phyloP scores from a whole-genome alignment of 352 stramenopile genomes.

The Phytophthora nicotianae region DNA sequence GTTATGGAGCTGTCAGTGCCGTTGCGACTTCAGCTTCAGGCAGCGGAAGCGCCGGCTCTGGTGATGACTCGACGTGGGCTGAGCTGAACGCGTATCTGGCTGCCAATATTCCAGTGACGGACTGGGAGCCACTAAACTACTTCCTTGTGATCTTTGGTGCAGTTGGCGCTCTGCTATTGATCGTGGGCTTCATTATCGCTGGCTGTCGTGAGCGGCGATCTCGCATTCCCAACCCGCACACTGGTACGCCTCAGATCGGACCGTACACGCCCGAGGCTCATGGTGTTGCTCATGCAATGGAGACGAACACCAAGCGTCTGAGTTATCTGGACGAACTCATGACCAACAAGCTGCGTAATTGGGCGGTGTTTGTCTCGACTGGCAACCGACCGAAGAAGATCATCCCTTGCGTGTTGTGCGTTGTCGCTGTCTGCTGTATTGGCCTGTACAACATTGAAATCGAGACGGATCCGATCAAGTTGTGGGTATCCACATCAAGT shows the following conservation, averaged over 20 bases:
- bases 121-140: conserved; percentile 55
- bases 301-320: conserved; percentile 26
- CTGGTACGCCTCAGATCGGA: conserved; percentile 28
- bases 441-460: conserved; percentile 55
- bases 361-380: conserved; percentile 47
- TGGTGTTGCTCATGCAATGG: conserved; percentile 29
- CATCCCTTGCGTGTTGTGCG: conserved; percentile 41
- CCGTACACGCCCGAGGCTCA: conserved; percentile 29
- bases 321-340: conserved; percentile 56
- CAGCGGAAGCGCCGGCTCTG: conserved; percentile 18
- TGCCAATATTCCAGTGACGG: conserved; percentile 41
- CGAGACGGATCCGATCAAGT: conserved; percentile 66
- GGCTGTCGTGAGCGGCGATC: conserved; percentile 38
- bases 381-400: conserved; percentile 47
- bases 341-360: conserved; percentile 44
- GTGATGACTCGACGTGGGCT: conserved; percentile 41
- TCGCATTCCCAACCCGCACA: conserved; percentile 17
- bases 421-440: conserved; percentile 41
- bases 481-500: conserved; percentile 68
- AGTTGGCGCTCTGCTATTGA: conserved; percentile 41
- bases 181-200: conserved; percentile 48
- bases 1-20: conserved; percentile 30
- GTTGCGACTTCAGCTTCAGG: conserved; percentile 22
- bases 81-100: conserved; percentile 46
- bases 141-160: conserved; percentile 56